Percentiles rank a stretch among this genome's conserved stretches.
Conservation (phyloP, 164 flowering plant genomes). For the Sextonia rubra region DNA sequence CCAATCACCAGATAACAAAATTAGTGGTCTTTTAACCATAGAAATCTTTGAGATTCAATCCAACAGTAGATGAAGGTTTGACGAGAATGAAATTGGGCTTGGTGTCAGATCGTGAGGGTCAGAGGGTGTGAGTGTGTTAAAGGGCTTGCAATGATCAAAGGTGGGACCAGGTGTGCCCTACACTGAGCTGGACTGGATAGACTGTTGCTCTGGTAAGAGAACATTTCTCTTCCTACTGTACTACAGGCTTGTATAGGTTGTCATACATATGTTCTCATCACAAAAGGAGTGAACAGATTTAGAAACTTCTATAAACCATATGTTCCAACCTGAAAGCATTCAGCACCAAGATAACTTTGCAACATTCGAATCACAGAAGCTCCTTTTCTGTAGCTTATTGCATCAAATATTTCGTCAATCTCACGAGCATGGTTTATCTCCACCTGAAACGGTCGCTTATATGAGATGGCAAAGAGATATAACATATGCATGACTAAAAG, state of each 20-base stretch:
- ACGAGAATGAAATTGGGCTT: too few relatives aligned
- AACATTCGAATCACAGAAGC: conserved; percentile 94
- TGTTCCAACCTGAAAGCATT: conserved; percentile 65
- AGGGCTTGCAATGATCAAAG: too few relatives aligned
- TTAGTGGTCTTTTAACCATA: too few relatives aligned
- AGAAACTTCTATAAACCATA: neutral
- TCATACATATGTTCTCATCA: neutral
- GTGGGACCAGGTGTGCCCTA: too few relatives aligned
- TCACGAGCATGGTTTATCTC: conserved; percentile 82
- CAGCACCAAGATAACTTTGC: conserved; percentile 90
- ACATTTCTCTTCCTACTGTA: too few relatives aligned
- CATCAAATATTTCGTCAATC: conserved; percentile 96
- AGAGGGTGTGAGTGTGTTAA: too few relatives aligned
- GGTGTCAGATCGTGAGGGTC: too few relatives aligned
- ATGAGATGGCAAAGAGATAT: neutral
- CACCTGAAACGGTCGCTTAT: conserved; percentile 45
- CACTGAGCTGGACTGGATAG: too few relatives aligned
- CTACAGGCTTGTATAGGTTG: neutral
- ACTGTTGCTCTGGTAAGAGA: too few relatives aligned
- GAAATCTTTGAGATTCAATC: too few relatives aligned
- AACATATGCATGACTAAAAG: neutral
- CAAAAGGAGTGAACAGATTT: neutral
- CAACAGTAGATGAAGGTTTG: too few relatives aligned
- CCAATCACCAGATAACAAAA: too few relatives aligned
- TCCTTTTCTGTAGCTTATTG: conserved; percentile 89